Evolutionary conservation across 2,329 filamentous ascomycete genomes (phyloP).

Genomic region (Sporothrix brasiliensis): DNA sequence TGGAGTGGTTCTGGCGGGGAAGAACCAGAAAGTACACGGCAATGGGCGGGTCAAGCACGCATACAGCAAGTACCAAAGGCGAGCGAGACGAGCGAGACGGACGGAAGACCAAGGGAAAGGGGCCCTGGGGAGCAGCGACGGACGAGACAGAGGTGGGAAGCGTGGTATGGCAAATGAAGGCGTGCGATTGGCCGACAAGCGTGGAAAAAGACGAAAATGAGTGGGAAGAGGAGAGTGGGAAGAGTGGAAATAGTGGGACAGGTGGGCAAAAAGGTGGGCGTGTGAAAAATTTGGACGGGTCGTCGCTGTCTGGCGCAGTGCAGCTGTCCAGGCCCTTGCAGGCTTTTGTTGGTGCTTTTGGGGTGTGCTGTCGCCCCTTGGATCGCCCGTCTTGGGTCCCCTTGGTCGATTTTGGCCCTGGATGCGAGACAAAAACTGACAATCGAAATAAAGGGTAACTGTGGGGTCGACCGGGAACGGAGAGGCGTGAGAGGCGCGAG

Average conservation of each 20-base stretch:
- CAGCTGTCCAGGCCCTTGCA: conserved; percentile 18
- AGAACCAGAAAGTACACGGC: conserved; percentile 9
- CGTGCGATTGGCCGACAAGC: conserved; percentile 28
- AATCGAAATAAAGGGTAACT: conserved; percentile 35
- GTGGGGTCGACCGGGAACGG: conserved; percentile 36
- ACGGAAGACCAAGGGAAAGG: not conserved
- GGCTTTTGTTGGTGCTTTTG: not conserved
- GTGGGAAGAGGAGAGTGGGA: conserved; percentile 1
- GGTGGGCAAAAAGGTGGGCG: conserved; percentile 25
- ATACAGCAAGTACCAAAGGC: conserved; percentile 20
- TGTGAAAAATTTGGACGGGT: conserved; percentile 28
- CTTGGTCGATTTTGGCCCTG: not conserved
- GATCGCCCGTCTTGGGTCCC: not conserved
- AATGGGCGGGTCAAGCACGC: not conserved
- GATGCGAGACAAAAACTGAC: conserved; percentile 21
- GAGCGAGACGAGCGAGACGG: conserved; percentile 2
- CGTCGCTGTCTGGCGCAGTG: conserved; percentile 9
- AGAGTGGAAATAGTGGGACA: conserved; percentile 10
- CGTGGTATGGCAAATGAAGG: conserved; percentile 6
- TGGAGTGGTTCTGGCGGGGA: conserved; percentile 24
- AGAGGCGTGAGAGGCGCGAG: conserved; percentile 25
- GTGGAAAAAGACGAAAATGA: conserved; percentile 13
- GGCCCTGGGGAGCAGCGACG: no score
- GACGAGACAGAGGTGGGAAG: conserved; percentile 20
- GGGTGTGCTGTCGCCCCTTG: conserved; percentile 10